Conservation (phyloP, 768 basidiomycete species). For the Porpolomopsis calyptriformis region DNA sequence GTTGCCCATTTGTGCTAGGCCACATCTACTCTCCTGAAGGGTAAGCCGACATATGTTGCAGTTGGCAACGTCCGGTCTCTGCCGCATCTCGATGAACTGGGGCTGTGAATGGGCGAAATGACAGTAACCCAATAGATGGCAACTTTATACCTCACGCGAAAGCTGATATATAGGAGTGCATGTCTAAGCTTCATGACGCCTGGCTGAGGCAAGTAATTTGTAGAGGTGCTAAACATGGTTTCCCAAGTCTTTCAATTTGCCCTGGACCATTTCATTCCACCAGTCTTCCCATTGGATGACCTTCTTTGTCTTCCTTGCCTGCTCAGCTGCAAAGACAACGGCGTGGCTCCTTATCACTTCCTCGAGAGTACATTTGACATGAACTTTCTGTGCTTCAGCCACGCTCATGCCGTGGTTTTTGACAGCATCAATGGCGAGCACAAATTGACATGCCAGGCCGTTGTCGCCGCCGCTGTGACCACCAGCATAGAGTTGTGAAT, state of each 20-base stretch:
- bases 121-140: neutral
- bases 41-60: conserved; percentile 80
- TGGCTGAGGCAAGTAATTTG: neutral
- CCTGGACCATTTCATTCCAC: neutral
- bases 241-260: neutral
- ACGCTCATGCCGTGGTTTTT: conserved; percentile 4
- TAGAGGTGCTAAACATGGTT: neutral
- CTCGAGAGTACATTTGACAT: neutral
- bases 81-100: conserved; percentile 78
- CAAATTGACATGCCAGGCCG: neutral
- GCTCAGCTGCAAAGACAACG: neutral
- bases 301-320: neutral
- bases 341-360: conserved; percentile 3
- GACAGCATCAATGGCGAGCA: conserved; percentile 4
- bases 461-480: neutral
- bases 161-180: neutral
- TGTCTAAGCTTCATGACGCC: too few species aligned
- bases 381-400: neutral
- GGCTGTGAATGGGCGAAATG: conserved; percentile 38
- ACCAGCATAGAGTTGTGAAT: neutral
- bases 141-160: neutral
- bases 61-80: conserved; percentile 69
- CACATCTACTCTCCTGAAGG: conserved; percentile 52
- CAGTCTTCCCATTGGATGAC: conserved; percentile 1
- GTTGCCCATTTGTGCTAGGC: conserved; percentile 31